Conservation (phyloP, 164 flowering plant genomes). For the Vitis riparia region DNA sequence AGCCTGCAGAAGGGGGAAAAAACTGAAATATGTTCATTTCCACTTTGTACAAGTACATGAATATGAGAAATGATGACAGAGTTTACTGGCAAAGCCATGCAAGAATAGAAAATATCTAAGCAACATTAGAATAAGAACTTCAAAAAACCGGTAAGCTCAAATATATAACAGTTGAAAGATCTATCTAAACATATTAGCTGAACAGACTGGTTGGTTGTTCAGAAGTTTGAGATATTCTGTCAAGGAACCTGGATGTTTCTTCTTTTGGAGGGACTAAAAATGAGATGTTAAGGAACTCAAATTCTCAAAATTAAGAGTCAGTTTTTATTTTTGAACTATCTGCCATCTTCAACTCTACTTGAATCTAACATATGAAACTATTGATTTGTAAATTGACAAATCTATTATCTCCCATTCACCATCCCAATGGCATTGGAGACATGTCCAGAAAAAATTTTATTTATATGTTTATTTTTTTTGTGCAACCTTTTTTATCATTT, state of each 20-base stretch:
- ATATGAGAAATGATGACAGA: background rate
- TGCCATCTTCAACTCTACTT: background rate
- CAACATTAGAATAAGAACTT: background rate
- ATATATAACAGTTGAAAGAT: background rate
- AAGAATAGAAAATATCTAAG: background rate
- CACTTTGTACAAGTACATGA: background rate
- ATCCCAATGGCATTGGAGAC: too few species aligned
- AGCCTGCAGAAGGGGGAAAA: slow-evolving; percentile 45
- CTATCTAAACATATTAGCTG: background rate
- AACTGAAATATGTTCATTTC: background rate
- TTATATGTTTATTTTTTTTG: too few species aligned
- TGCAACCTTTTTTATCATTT: too few species aligned
- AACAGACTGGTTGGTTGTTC: background rate
- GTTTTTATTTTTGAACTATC: background rate
- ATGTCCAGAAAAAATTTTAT: too few species aligned
- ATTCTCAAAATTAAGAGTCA: background rate
- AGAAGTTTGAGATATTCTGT: background rate
- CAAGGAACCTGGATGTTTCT: background rate
- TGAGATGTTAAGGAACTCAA: background rate
- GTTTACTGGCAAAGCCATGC: background rate
- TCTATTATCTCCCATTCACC: too few species aligned
- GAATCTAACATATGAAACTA: background rate
- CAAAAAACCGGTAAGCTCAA: background rate
- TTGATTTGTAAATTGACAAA: background rate
- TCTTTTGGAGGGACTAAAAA: background rate